A percentile compares a stretch with the other conserved stretches of the same genome.
These are phyloP conservation scores for Mortierella antarctica DNA, from an alignment of 192 early-diverging fungal genomes.

Conservation along the genomic window DNA sequence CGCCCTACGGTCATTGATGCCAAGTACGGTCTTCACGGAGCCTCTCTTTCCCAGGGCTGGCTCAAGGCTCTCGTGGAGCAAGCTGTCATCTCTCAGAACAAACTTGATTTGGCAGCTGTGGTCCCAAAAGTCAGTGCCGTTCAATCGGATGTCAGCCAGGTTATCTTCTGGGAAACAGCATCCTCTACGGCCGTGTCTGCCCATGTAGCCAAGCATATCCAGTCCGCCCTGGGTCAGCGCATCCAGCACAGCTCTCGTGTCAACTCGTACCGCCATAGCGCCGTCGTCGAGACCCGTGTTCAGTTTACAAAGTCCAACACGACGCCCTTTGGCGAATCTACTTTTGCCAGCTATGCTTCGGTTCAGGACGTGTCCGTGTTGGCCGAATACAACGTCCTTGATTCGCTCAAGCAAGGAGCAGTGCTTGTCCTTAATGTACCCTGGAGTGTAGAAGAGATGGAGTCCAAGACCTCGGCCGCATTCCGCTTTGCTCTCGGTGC, in stretches of 20 bases:
- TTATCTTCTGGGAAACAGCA: constrained; percentile 69
- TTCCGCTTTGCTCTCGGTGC: constrained; percentile 67
- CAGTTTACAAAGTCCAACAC: constrained; percentile 59
- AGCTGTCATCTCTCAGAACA: constrained; percentile 19
- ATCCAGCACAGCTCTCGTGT: constrained; percentile 54
- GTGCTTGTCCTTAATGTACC: constrained; percentile 73
- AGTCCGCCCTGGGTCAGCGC: constrained; percentile 52
- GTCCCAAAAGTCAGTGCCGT: constrained; percentile 6
- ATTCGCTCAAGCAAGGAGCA: constrained; percentile 59
- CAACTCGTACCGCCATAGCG: constrained; percentile 69
- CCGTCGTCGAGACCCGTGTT: constrained; percentile 68
- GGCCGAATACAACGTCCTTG: constrained; percentile 69
- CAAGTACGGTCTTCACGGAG: constrained; percentile 46
- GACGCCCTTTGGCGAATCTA: constrained; percentile 47
- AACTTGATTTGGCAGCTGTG: constrained; percentile 47
- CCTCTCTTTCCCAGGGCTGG: constrained; percentile 29
- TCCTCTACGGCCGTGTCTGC: constrained; percentile 62
- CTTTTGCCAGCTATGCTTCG: constrained; percentile 65
- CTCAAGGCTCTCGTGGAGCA: constrained; percentile 54
- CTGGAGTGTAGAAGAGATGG: constrained; percentile 76
- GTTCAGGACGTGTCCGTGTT: constrained; percentile 73
- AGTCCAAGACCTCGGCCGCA: constrained; percentile 71
- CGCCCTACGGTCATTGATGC: constrained; percentile 56
- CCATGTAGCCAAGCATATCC: constrained; percentile 60
- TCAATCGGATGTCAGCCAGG: constrained; percentile 56